Conservation (phyloP, 768 basidiomycete species). For the Tulasnella sp. region DNA sequence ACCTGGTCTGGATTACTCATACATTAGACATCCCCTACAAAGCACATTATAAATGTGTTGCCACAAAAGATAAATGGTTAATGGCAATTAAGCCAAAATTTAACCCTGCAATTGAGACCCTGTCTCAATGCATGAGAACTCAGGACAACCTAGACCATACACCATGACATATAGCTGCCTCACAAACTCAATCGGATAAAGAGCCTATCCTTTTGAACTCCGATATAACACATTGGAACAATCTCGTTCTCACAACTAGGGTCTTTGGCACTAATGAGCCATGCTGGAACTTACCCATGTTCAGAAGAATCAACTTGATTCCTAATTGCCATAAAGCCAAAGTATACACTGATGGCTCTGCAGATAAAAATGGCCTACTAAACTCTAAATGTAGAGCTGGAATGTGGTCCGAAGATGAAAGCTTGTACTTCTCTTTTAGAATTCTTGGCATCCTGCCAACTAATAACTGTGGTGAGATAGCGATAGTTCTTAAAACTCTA, state of each 20-base stretch:
- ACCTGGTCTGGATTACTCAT: neutral
- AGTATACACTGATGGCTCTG: conserved; percentile 1
- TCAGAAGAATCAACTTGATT: too few species aligned
- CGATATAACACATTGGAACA: neutral
- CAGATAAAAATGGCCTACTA: conserved; percentile 4
- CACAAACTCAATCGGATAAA: neutral
- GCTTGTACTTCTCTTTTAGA: neutral
- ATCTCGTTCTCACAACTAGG: neutral
- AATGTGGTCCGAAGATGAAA: neutral
- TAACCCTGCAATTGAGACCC: neutral
- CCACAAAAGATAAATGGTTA: neutral
- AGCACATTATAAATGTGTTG: neutral
- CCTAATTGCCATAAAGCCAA: too few species aligned
- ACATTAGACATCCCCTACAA: neutral
- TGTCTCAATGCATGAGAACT: neutral
- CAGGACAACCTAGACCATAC: neutral
- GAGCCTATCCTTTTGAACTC: neutral
- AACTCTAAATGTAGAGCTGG: conserved; percentile 7
- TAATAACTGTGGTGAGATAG: conserved; percentile 7
- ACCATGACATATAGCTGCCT: neutral
- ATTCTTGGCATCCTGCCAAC: neutral
- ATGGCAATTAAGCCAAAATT: neutral
- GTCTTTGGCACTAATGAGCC: too few species aligned
- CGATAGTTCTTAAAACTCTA: neutral
- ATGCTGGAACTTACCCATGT: too few species aligned